A percentile compares a stretch with the other conserved stretches of the same genome.
Evolutionary conservation across 768 basidiomycete genomes (phyloP).

Genomic region (Trametes cinnabarina): DNA sequence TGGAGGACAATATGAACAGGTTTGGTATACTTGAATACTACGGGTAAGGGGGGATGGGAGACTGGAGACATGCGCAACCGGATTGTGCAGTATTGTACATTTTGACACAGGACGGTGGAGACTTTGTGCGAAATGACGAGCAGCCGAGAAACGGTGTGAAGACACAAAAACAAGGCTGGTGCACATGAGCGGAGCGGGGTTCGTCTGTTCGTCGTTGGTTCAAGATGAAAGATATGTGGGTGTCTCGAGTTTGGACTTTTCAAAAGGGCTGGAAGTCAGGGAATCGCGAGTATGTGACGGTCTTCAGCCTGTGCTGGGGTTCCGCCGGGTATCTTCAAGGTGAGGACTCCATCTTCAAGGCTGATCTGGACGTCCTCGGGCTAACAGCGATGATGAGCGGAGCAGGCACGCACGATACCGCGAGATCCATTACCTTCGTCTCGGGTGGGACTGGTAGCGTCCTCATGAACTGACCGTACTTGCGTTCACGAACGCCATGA

Average conservation of each 20-base stretch:
- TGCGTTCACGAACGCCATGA: conserved; percentile 50
- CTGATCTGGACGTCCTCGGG: conserved; percentile 51
- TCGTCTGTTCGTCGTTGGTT: neutral
- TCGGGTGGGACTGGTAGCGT: conserved; percentile 53
- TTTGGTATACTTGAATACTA: conserved; percentile 9
- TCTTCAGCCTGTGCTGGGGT: conserved; percentile 43
- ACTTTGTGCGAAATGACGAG: neutral
- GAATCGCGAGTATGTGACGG: conserved; percentile 50
- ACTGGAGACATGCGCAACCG: neutral
- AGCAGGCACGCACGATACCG: conserved; percentile 16
- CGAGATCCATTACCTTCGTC: conserved; percentile 46
- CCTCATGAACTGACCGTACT: conserved; percentile 49
- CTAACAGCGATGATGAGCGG: conserved; percentile 32
- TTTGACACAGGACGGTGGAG: neutral
- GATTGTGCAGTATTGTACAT: neutral
- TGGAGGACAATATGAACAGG: neutral
- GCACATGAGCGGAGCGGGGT: conserved; percentile 1
- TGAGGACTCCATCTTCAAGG: conserved; percentile 62
- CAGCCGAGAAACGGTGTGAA: neutral
- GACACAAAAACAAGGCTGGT: neutral
- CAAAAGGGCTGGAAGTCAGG: conserved; percentile 1
- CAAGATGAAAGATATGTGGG: neutral
- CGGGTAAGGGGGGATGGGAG: neutral
- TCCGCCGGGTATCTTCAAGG: conserved; percentile 52
- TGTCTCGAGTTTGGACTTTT: neutral